Percentiles rank a stretch among this genome's conserved stretches.
Evolutionary conservation across 2,329 filamentous ascomycete genomes (phyloP).

Genomic region (Emergomyces orientalis): DNA sequence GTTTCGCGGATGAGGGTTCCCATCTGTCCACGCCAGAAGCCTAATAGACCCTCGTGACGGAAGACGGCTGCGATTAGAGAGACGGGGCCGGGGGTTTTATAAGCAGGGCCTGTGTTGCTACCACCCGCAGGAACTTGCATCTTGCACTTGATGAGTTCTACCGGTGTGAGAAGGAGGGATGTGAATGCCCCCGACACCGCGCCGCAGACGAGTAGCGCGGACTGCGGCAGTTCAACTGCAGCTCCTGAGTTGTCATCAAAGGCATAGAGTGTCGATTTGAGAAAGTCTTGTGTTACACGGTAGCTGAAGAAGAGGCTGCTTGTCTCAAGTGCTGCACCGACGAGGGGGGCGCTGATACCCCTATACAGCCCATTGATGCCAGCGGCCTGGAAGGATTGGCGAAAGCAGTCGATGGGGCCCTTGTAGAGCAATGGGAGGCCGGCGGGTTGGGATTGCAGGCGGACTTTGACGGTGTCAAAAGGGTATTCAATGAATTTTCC

Average conservation of each 20-base stretch:
- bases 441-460: conserved; percentile 85
- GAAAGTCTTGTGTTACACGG: conserved; percentile 51
- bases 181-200: conserved; percentile 82
- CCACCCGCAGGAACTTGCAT: conserved; percentile 64
- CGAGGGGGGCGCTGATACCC: conserved; percentile 80
- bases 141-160: conserved; percentile 97
- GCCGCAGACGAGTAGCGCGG: conserved; percentile 67
- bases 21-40: conserved; percentile 92
- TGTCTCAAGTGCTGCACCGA: conserved; percentile 84
- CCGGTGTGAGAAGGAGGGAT: conserved; percentile 81
- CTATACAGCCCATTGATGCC: conserved; percentile 75
- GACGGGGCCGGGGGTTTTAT: conserved; percentile 52
- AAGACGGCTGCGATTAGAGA: conserved; percentile 70
- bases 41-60: conserved; percentile 67
- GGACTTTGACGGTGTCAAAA: conserved; percentile 96
- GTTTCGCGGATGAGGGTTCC: conserved; percentile 91
- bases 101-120: conserved; percentile 14
- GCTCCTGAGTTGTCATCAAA: conserved; percentile 49
- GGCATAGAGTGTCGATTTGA: conserved; percentile 56
- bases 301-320: conserved; percentile 91
- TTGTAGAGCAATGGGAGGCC: conserved; percentile 71
- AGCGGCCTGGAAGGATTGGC: conserved; percentile 68
- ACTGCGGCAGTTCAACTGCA: conserved; percentile 57
- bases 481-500: conserved; percentile 97
- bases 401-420: conserved; percentile 86